Evolutionary conservation across 2,329 filamentous ascomycete species (phyloP).

Genomic region (Mycosphaerella sp.): DNA sequence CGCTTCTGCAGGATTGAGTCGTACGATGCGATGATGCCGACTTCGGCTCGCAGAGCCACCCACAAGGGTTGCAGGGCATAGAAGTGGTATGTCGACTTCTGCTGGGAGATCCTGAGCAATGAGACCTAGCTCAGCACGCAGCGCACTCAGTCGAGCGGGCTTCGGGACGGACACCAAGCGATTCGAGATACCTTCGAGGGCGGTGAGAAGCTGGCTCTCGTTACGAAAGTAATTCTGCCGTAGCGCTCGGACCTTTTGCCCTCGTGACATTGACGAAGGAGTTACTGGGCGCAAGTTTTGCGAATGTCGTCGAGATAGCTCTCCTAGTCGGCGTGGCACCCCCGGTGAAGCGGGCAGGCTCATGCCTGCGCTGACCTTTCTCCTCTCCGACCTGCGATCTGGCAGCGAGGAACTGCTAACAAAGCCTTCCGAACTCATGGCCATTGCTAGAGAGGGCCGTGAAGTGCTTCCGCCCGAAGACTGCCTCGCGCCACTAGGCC

Average conservation of each 20-base stretch:
- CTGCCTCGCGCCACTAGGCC: not conserved
- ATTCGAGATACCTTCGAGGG: slow-evolving; percentile 77
- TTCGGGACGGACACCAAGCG: slow-evolving; percentile 78
- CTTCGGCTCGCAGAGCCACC: slow-evolving; percentile 69
- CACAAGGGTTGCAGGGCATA: slow-evolving; percentile 68
- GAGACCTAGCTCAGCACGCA: slow-evolving; percentile 72
- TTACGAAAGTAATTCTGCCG: slow-evolving; percentile 78
- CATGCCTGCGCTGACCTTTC: slow-evolving; percentile 21
- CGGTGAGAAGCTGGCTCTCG: slow-evolving; percentile 72
- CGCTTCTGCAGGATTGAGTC: slow-evolving; percentile 75
- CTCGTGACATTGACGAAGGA: slow-evolving; percentile 55
- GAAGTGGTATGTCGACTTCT: slow-evolving; percentile 76
- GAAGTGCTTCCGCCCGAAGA: slow-evolving; percentile 8
- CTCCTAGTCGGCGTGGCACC: slow-evolving; percentile 33
- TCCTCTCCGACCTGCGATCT: slow-evolving; percentile 21
- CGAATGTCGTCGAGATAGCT: slow-evolving; percentile 50
- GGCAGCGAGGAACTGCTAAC: slow-evolving; percentile 33
- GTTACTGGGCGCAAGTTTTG: slow-evolving; percentile 51
- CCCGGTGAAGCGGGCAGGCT: slow-evolving; percentile 37
- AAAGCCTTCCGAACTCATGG: slow-evolving; percentile 27
- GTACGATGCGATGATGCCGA: slow-evolving; percentile 74
- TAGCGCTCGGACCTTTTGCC: slow-evolving; percentile 65
- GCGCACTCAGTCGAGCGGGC: slow-evolving; percentile 69
- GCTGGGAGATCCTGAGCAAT: slow-evolving; percentile 76
- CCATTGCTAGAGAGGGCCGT: slow-evolving; percentile 33